Evolutionary conservation across 2,329 filamentous ascomycete genomes (phyloP), one percentile per base, ranked within the genome.

Genomic region (Acrodontium crateriforme): DNA sequence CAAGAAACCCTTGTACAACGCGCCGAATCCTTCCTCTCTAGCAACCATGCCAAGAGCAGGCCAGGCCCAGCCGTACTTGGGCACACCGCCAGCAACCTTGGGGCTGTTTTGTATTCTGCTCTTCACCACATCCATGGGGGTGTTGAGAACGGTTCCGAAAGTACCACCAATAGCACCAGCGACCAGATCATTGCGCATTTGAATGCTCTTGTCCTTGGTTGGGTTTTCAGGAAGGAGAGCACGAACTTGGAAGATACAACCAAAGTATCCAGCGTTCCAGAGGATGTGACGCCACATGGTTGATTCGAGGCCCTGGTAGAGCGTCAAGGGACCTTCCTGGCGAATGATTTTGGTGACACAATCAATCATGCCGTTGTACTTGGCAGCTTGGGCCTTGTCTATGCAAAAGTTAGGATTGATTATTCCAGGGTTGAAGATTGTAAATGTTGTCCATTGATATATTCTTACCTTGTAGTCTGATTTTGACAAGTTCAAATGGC

Each of bases 31-130:
- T 59, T 98, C 89, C 62, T 98, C 89, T 60, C 73, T 82, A 59
- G 83, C 75, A 35, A 98, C 82, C 6, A 81, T 89, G 31, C 70
- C 76, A 27, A 94, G 65, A 13, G 83, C 75, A 25, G 83, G 81
- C 71, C 77, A 93, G 17, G 89, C 89, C 89, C 89, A 98, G 71
- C 95, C 94, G 66, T 98, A 98, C 69, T 98, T 98, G 51, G 81
- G 81, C 13, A 74, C 60, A 29, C 71, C 65, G 4, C 89, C 89
- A n/a, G 78, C 55, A 20, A 92, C 63, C 65, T 80, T 87, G 41
- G 80, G 68, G 31, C 73, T 83, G 62, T 98, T 98, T 60, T 98
- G 89, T 44, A 98, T 98, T 39, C 89, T 78, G 41, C 81, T 91
- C 71, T 98, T 98, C 62, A 95, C 85, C 12, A 95, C 87, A 50